phyloP scores from a whole-genome alignment of 805 yeast genomes.

The Jamesozyma gamospora region DNA sequence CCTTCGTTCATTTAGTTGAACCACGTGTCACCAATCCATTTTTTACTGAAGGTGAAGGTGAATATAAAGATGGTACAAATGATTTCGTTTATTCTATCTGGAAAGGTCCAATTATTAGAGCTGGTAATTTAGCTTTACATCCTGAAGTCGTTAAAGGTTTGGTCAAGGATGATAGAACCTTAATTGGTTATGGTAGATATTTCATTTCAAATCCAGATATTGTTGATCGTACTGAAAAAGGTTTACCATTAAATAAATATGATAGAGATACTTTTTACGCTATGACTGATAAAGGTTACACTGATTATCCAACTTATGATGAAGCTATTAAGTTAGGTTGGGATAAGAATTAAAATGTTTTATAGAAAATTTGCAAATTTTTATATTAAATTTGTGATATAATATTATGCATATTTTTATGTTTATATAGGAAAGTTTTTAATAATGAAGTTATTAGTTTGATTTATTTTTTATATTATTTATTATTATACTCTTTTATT shows the following conservation, averaged over 20 bases:
- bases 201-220: slow-evolving; percentile 50
- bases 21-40: slow-evolving; percentile 32
- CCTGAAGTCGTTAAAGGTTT: slow-evolving; percentile 24
- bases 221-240: slow-evolving; percentile 33
- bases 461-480: too few relatives aligned
- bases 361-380: not conserved
- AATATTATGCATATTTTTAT: too few relatives aligned
- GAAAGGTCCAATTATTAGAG: slow-evolving; percentile 36
- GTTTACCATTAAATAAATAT: slow-evolving; percentile 34
- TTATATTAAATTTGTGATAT: too few relatives aligned
- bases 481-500: too few relatives aligned
- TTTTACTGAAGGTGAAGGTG: slow-evolving; percentile 19
- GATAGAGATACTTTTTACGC: slow-evolving; percentile 41
- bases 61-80: slow-evolving; percentile 24
- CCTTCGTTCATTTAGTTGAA: slow-evolving; percentile 38
- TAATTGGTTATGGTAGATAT: slow-evolving; percentile 37
- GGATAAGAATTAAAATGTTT: slow-evolving; percentile 5
- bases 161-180: slow-evolving; percentile 34
- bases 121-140: slow-evolving; percentile 29
- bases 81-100: slow-evolving; percentile 35
- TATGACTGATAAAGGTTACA: slow-evolving; percentile 32
- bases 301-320: slow-evolving; percentile 33
- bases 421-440: too few relatives aligned
- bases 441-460: too few relatives aligned
- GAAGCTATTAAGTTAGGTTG: slow-evolving; percentile 17